A percentile compares a stretch with the other conserved stretches of the same genome.
Conservation (phyloP, 805 yeast species). For the Candida loeiensis region DNA sequence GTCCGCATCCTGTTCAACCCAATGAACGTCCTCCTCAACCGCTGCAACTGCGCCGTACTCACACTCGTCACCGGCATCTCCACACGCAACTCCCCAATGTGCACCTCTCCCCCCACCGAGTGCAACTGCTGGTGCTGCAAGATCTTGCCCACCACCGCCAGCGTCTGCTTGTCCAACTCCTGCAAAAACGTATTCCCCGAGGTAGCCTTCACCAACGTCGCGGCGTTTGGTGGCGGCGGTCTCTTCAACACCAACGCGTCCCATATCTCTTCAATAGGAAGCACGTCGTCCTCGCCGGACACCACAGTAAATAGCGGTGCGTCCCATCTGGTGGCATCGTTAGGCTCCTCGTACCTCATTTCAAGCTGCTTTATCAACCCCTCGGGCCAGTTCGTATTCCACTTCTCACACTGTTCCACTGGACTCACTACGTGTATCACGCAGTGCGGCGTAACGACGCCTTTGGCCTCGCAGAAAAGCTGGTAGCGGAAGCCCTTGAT, state of each 20-base stretch:
- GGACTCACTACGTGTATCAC: constrained; percentile 78
- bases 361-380: constrained; percentile 63
- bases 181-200: constrained; percentile 72
- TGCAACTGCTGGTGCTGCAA: constrained; percentile 58
- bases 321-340: constrained; percentile 85
- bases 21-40: constrained; percentile 82
- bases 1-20: constrained; percentile 75
- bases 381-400: constrained; percentile 70
- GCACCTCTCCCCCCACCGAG: constrained; percentile 46
- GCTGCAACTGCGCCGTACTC: constrained; percentile 73
- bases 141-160: constrained; percentile 57
- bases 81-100: constrained; percentile 43
- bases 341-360: constrained; percentile 93
- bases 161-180: constrained; percentile 70
- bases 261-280: constrained; percentile 69
- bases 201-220: constrained; percentile 80
- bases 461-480: constrained; percentile 88
- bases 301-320: constrained; percentile 78
- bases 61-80: constrained; percentile 59
- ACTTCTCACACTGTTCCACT: constrained; percentile 52
- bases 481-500: constrained; percentile 96
- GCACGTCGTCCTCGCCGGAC: constrained; percentile 45
- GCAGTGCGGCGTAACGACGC: constrained; percentile 74
- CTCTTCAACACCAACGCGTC: constrained; percentile 55
- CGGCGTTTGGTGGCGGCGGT: constrained; percentile 75